Evolutionary conservation across 257 asterid species (phyloP), one percentile per base, ranked within the genome.

Genomic region (Dorcoceras hygrometricum): DNA sequence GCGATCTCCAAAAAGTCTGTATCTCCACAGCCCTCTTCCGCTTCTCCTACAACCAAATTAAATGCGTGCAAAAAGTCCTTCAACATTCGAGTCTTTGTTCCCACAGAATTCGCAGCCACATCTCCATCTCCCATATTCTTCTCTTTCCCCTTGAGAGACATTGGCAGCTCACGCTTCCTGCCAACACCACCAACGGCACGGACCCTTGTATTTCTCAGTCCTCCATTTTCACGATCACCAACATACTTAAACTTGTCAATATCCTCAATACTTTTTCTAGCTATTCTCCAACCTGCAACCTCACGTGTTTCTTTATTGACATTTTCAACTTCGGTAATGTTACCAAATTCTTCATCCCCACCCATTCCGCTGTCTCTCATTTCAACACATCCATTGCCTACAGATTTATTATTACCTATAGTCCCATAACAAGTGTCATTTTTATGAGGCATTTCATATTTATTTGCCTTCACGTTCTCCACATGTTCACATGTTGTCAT

Each of bases 1-100:
- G 80, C 82, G 6, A 69, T 73, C 73, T 57, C 76, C 16, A 83
- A 18, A 36, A 65, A 73, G 76, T 77, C 79, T 19, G 22, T 76
- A 22, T 67, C 67, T 22, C 68, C 74, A 62, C n/a, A 28, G 46
- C 46, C 75, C 19, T 9, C 24, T 23, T 58, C 50, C 23, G 0
- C 25, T 54, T 62, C 61, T 29, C 64, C 74, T 6, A 68, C 59
- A 43, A 63, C 39, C 18, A 31, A 31, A 71, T 60, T 62, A 58
- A 80, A 64, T 22, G 29, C 29, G 32, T 68, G 64, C 78, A 74
- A 3, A 6, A 59, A 29, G 48, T 68, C 78, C 66, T 20, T 32
- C 39, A 74, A 55, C 26, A 68, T 66, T 14, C 76, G 74, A 39
- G 22, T 23, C 66, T 67, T 63, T 12, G 56, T 24, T 66, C 31